Conservation (phyloP, 768 basidiomycete genomes). For the Udeniomyces megalosporus region DNA sequence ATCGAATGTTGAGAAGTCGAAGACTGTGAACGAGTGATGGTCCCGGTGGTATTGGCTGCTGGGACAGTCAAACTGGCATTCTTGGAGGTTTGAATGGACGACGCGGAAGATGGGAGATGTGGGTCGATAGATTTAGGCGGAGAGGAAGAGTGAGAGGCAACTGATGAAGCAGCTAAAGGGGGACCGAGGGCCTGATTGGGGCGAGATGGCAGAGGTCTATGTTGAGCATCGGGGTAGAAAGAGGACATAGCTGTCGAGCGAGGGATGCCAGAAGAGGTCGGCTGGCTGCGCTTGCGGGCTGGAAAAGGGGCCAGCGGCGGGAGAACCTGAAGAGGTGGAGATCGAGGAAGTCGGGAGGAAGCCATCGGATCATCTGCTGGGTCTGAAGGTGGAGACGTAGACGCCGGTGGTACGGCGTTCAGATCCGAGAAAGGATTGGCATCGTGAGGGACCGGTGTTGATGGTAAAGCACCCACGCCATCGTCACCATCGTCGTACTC, state of each 20-base stretch:
- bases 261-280: not conserved
- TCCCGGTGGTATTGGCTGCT: too few species aligned
- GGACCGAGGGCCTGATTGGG: not conserved
- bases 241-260: slow-evolving; percentile 3
- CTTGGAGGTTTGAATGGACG: not conserved
- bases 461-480: not conserved
- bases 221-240: slow-evolving; percentile 2
- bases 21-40: too few species aligned
- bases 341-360: too few species aligned
- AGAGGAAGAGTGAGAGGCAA: not conserved
- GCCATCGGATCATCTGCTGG: too few species aligned
- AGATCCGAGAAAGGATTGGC: not conserved
- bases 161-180: too few species aligned
- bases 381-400: too few species aligned
- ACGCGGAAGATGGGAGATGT: not conserved
- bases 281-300: not conserved
- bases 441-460: not conserved
- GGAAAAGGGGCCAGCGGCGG: too few species aligned
- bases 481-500: not conserved
- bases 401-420: too few species aligned
- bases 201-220: not conserved
- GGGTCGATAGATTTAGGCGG: not conserved
- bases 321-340: too few species aligned
- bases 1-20: too few species aligned
- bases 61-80: too few species aligned